phyloP scores from a whole-genome alignment of 768 basidiomycete genomes.

The Tylopilus felleus region DNA sequence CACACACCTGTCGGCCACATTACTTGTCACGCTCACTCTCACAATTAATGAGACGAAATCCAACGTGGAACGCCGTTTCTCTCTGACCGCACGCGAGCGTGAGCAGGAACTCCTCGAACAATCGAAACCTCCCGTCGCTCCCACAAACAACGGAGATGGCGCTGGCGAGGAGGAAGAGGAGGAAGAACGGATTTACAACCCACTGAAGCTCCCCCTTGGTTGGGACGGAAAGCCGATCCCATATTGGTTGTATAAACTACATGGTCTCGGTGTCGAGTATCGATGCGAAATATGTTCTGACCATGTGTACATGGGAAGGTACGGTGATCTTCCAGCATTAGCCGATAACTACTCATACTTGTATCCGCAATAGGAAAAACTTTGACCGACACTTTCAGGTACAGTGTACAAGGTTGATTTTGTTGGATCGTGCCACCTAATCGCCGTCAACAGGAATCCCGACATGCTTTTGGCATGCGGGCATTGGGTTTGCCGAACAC shows the following conservation, averaged over 20 bases:
- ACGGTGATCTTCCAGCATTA: conserved; percentile 20
- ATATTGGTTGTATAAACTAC: conserved; percentile 97
- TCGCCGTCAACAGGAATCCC: conserved; percentile 62
- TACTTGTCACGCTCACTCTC: conserved; percentile 61
- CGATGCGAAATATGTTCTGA: conserved; percentile 97
- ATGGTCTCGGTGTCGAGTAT: conserved; percentile 97
- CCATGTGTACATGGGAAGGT: conserved; percentile 95
- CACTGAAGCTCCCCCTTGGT: conserved; percentile 91
- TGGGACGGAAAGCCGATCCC: conserved; percentile 99
- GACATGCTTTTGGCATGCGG: conserved; percentile 98
- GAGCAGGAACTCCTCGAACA: conserved; percentile 89
- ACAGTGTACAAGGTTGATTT: conserved; percentile 11
- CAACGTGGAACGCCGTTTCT: conserved; percentile 95
- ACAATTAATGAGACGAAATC: conserved; percentile 87
- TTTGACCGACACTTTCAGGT: conserved; percentile 96
- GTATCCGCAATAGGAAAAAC: conserved; percentile 64
- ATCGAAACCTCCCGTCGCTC: conserved; percentile 45
- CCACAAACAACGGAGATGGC: conserved; percentile 41
- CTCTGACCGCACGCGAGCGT: conserved; percentile 95
- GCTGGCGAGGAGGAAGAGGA: conserved; percentile 84
- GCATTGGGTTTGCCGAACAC: conserved; percentile 96
- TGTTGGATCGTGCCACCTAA: conserved; percentile 12
- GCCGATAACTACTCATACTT: conserved; percentile 14
- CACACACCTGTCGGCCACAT: conserved; percentile 64
- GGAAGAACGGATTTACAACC: conserved; percentile 97